Conservation (phyloP, 1,284 basidiomycete species). For the Cutaneotrichosporon sp. region DNA sequence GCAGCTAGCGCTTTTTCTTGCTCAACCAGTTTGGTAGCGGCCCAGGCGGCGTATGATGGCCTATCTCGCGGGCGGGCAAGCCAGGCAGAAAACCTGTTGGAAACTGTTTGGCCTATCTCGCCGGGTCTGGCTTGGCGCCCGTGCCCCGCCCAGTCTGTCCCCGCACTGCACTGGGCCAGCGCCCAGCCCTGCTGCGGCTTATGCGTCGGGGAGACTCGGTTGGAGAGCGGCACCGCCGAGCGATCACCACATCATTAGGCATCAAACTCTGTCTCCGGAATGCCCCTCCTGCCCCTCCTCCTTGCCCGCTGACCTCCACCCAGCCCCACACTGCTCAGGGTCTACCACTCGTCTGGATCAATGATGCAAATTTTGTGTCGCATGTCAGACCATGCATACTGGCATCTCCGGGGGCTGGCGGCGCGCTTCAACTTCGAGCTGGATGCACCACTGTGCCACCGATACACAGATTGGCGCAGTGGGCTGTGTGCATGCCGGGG, state of each 20-base stretch:
- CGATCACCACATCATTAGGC: neutral
- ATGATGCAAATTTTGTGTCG: neutral
- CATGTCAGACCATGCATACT: neutral
- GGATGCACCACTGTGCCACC: neutral
- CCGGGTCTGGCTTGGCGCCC: neutral
- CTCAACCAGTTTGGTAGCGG: neutral
- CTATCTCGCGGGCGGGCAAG: neutral
- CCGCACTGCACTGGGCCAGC: too few species aligned
- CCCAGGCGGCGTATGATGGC: neutral
- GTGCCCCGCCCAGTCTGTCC: too few species aligned
- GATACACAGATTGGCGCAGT: neutral
- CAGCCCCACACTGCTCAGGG: neutral
- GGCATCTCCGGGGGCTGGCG: neutral
- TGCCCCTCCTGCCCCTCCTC: neutral
- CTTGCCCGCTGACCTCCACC: neutral
- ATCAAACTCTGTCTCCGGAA: neutral
- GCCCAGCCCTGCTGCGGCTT: neutral
- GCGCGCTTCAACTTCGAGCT: neutral
- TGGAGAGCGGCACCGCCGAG: neutral
- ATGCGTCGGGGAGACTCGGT: neutral
- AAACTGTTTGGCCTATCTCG: slow-evolving; percentile 1
- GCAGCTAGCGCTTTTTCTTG: neutral
- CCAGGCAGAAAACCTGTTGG: neutral
- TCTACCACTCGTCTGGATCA: neutral
- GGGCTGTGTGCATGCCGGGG: neutral